phyloP scores from a whole-genome alignment of 2,329 filamentous ascomycete species.

The Ceratocystis colombiana region DNA sequence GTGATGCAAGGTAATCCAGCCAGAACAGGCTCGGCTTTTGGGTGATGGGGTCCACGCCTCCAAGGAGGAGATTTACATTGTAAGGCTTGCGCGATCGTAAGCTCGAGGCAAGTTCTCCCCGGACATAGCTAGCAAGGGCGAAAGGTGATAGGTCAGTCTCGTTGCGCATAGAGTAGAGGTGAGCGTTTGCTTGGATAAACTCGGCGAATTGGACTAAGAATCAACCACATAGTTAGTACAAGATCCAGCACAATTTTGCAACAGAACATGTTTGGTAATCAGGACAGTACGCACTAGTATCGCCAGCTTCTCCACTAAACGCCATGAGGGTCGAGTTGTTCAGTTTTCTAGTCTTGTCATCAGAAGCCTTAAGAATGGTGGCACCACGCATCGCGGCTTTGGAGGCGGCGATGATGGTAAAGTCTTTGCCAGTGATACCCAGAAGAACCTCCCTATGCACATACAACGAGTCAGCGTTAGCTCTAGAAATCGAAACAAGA shows the following conservation, averaged over 20 bases:
- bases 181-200: constrained; percentile 96
- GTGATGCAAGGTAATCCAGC: constrained; percentile 89
- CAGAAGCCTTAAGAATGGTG: constrained; percentile 85
- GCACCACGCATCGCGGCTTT: constrained; percentile 98
- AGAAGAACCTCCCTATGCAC: constrained; percentile 81
- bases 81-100: constrained; percentile 89
- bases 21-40: constrained; percentile 89
- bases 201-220: constrained; percentile 89
- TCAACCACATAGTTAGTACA: constrained; percentile 22
- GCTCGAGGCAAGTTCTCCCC: constrained; percentile 82
- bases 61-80: constrained; percentile 90
- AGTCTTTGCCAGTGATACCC: constrained; percentile 98
- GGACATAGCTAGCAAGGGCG: constrained; percentile 85
- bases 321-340: constrained; percentile 94
- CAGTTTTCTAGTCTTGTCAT: constrained; percentile 89
- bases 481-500: constrained; percentile 1
- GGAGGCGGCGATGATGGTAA: constrained; percentile 91
- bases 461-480: constrained; percentile 4
- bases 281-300: constrained; percentile 58
- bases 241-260: background rate
- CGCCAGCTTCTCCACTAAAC: constrained; percentile 89
- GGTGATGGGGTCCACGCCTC: constrained; percentile 85
- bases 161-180: constrained; percentile 98
- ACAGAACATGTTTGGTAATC: background rate
- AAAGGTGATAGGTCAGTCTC: constrained; percentile 82